A percentile compares a stretch with the other conserved stretches of the same genome.
These are phyloP conservation scores for Acacia melanoxylon DNA, from an alignment of 306 rosid species.

Conservation along the genomic window DNA sequence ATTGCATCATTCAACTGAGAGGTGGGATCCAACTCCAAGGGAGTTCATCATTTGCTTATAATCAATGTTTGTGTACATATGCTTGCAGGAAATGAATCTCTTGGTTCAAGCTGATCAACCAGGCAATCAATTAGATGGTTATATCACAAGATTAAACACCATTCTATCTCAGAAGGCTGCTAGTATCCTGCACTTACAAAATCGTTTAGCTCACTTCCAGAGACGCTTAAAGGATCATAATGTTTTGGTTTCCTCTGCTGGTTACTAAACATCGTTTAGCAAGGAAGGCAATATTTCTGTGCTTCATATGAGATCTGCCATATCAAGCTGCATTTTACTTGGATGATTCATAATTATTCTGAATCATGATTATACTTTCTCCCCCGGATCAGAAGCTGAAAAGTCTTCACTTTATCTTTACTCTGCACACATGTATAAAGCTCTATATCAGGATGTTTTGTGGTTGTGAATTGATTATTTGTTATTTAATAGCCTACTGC, in stretches of 20 bases:
- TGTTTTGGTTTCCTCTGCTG: slow-evolving; percentile 74
- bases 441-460: slow-evolving; percentile 21
- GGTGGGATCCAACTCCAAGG: not conserved
- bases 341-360: slow-evolving; percentile 12
- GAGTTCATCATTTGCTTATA: not conserved
- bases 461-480: not conserved
- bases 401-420: slow-evolving; percentile 6
- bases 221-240: slow-evolving; percentile 91
- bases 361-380: slow-evolving; percentile 12
- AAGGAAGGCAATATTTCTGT: not conserved
- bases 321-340: slow-evolving; percentile 4
- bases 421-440: slow-evolving; percentile 40
- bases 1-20: not conserved
- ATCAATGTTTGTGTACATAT: not conserved
- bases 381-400: slow-evolving; percentile 11
- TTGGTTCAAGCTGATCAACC: slow-evolving; percentile 98
- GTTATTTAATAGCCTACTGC: not conserved
- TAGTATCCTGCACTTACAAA: slow-evolving; percentile 87
- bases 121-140: slow-evolving; percentile 87
- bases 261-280: slow-evolving; percentile 45
- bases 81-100: slow-evolving; percentile 92
- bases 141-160: slow-evolving; percentile 71
- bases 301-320: not conserved
- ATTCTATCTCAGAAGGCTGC: slow-evolving; percentile 98
- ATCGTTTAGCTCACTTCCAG: slow-evolving; percentile 87